Evolutionary conservation across 306 rosid genomes (phyloP).

Genomic region (Malus sieversii): DNA sequence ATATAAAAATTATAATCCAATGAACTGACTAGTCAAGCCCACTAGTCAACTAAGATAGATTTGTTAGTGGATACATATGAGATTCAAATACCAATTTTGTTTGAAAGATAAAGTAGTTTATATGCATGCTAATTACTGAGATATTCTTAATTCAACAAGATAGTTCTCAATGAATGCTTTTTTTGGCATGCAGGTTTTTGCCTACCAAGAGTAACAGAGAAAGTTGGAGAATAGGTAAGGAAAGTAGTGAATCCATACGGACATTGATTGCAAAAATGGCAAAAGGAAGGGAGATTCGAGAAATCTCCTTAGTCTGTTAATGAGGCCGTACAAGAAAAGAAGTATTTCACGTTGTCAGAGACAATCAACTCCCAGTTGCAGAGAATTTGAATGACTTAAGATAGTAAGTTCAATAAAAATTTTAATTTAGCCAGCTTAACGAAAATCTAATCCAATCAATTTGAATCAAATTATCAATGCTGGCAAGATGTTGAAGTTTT

Average conservation of each 20-base stretch:
- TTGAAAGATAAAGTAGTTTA: too few relatives aligned
- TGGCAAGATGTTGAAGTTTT: too few relatives aligned
- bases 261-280: conserved; percentile 30
- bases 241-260: conserved; percentile 48
- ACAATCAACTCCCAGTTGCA: conserved; percentile 8
- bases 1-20: too few relatives aligned
- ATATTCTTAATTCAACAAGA: too few relatives aligned
- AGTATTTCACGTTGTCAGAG: conserved; percentile 27
- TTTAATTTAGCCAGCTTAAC: too few relatives aligned
- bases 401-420: conserved; percentile 32
- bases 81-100: too few relatives aligned
- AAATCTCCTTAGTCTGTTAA: conserved; percentile 44
- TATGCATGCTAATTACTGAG: too few relatives aligned
- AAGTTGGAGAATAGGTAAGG: conserved; percentile 59
- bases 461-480: too few relatives aligned
- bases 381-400: conserved; percentile 40
- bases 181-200: conserved; percentile 28
- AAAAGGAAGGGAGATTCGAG: conserved; percentile 22
- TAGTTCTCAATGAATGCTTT: not conserved
- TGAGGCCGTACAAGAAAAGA: conserved; percentile 53
- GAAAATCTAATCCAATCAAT: too few relatives aligned
- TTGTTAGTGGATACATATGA: too few relatives aligned
- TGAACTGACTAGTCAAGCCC: too few relatives aligned
- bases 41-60: too few relatives aligned
- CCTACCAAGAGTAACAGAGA: conserved; percentile 67